Conservation (phyloP, 352 stramenopile genomes). For the Phytophthora sansomeana region DNA sequence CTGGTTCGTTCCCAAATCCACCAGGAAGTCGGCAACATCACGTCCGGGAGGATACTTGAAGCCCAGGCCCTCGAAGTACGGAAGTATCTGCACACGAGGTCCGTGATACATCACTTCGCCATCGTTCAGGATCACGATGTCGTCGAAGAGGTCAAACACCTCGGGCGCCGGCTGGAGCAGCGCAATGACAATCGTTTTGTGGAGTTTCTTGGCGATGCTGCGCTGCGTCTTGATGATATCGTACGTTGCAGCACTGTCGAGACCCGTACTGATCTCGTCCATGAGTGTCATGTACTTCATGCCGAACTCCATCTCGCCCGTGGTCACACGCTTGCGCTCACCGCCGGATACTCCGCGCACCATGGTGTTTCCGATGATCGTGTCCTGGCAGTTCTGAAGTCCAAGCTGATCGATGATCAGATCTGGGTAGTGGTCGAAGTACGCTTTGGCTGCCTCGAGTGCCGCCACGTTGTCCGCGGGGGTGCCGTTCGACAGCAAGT, state of each 20-base stretch:
- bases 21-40: conserved; percentile 41
- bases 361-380: conserved; percentile 63
- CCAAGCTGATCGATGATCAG: conserved; percentile 50
- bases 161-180: conserved; percentile 83
- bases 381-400: conserved; percentile 60
- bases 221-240: conserved; percentile 47
- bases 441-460: conserved; percentile 23
- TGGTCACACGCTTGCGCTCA: conserved; percentile 77
- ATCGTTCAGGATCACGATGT: conserved; percentile 30
- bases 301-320: conserved; percentile 89
- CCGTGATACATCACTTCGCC: conserved; percentile 34
- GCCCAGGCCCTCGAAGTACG: conserved; percentile 78
- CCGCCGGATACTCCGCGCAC: conserved; percentile 69
- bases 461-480: conserved; percentile 23
- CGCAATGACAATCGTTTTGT: conserved; percentile 57
- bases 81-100: conserved; percentile 48
- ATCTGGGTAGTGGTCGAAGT: conserved; percentile 36
- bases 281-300: conserved; percentile 81
- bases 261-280: conserved; percentile 94
- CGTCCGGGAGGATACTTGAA: conserved; percentile 44
- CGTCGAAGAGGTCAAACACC: conserved; percentile 26
- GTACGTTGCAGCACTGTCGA: conserved; percentile 76
- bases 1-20: conserved; percentile 41
- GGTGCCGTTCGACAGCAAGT: conserved; percentile 24
- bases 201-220: conserved; percentile 27